Conservation (phyloP, 164 flowering plant species). For the Brasenia schreberi region DNA sequence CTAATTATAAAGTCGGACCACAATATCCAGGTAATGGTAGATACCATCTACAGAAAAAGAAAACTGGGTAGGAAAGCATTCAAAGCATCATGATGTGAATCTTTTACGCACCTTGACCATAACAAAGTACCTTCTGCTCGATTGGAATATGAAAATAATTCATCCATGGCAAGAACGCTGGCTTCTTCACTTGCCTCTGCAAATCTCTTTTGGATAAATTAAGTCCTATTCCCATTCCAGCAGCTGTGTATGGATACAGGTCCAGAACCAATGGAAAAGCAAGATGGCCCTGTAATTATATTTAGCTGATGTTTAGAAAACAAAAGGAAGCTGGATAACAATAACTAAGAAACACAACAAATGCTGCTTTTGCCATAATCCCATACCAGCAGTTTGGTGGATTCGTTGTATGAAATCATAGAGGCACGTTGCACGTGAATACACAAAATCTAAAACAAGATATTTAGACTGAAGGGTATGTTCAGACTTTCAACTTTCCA, state of each 20-base stretch:
- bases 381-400: slow-evolving; percentile 58
- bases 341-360: neutral
- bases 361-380: neutral
- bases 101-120: slow-evolving; percentile 11
- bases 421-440: slow-evolving; percentile 84
- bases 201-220: slow-evolving; percentile 17
- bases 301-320: neutral
- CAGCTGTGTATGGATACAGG: slow-evolving; percentile 39
- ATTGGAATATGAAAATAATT: slow-evolving; percentile 12
- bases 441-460: slow-evolving; percentile 62
- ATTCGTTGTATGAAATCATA: slow-evolving; percentile 41
- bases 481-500: slow-evolving; percentile 3
- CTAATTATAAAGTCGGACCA: neutral
- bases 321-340: neutral
- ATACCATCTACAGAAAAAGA: no score
- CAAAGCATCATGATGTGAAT: neutral
- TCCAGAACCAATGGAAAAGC: slow-evolving; percentile 58
- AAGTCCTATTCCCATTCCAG: slow-evolving; percentile 22
- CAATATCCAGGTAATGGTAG: no score
- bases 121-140: slow-evolving; percentile 10
- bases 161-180: slow-evolving; percentile 8
- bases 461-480: slow-evolving; percentile 6
- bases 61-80: no score
- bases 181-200: slow-evolving; percentile 11
- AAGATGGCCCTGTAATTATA: slow-evolving; percentile 55